A percentile compares a stretch with the other conserved stretches of the same genome.
Conservation (phyloP, 495 filamentous ascomycete species). For the Aspergillus steynii region DNA sequence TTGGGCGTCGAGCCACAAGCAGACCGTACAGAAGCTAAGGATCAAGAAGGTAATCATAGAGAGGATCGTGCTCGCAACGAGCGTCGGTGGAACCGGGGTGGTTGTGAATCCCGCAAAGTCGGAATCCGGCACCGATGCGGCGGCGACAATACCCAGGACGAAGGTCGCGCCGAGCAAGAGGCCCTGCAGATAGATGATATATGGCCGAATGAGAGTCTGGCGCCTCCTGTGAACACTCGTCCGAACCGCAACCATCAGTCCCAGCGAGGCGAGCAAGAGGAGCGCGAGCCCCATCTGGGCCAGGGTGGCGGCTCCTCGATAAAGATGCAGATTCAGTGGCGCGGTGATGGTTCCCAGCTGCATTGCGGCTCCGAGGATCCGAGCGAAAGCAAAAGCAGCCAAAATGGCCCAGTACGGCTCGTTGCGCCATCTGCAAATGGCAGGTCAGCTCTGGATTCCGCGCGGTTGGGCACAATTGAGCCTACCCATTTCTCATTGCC, state of each 20-base stretch:
- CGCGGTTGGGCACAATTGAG: background rate
- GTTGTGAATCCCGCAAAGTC: background rate
- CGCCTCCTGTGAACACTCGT: background rate
- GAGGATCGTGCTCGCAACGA: background rate
- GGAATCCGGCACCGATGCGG: background rate
- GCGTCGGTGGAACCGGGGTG: background rate
- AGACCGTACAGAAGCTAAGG: background rate
- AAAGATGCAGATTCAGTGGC: background rate
- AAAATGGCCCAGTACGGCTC: background rate
- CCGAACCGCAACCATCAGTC: background rate
- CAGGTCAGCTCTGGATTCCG: background rate
- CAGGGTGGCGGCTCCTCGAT: background rate
- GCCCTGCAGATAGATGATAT: background rate
- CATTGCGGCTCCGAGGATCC: background rate
- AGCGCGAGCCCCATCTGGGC: background rate
- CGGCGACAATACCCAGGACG: background rate
- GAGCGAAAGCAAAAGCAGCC: background rate
- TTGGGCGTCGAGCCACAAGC: background rate
- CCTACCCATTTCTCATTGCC: background rate
- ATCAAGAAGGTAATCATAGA: background rate
- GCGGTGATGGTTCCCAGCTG: background rate
- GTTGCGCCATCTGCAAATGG: background rate
- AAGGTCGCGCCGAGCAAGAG: background rate
- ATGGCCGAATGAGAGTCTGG: background rate
- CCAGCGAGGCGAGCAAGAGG: background rate